Conservation (phyloP, 495 filamentous ascomycete species). For the Penicillium arizonense region DNA sequence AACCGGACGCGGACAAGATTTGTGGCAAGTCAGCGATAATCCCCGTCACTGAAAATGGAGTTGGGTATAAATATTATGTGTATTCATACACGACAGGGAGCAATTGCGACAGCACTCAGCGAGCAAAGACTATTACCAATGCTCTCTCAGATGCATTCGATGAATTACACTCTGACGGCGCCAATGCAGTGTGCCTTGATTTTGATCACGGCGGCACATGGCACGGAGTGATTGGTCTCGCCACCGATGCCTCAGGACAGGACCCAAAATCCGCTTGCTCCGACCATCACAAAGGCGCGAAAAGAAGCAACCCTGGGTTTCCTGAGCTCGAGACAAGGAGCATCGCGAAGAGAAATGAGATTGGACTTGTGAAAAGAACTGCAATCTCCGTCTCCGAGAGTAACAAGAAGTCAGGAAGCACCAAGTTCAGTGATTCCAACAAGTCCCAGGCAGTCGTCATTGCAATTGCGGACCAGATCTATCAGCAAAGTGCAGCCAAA, state of each 20-base stretch:
- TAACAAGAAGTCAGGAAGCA: neutral
- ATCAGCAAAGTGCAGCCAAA: neutral
- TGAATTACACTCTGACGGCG: neutral
- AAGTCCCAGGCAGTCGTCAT: neutral
- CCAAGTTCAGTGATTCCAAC: neutral
- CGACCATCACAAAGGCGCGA: neutral
- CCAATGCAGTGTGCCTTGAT: neutral
- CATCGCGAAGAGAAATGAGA: neutral
- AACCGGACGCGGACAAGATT: neutral
- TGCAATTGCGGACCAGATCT: neutral
- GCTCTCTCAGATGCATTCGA: neutral
- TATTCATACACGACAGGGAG: neutral
- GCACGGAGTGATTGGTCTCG: neutral
- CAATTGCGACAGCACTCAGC: neutral
- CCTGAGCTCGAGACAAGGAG: neutral
- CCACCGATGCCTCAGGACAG: neutral
- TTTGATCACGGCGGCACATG: neutral
- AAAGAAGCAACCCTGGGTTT: neutral
- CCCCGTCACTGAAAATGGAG: neutral
- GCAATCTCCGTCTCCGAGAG: neutral
- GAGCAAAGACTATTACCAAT: neutral
- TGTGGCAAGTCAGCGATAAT: neutral
- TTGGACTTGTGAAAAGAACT: neutral
- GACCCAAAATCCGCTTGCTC: neutral
- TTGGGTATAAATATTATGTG: neutral